Evolutionary conservation across 805 yeast genomes (phyloP), one percentile per base, ranked within the genome.

Genomic region (Diddensiella santjacobensis): DNA sequence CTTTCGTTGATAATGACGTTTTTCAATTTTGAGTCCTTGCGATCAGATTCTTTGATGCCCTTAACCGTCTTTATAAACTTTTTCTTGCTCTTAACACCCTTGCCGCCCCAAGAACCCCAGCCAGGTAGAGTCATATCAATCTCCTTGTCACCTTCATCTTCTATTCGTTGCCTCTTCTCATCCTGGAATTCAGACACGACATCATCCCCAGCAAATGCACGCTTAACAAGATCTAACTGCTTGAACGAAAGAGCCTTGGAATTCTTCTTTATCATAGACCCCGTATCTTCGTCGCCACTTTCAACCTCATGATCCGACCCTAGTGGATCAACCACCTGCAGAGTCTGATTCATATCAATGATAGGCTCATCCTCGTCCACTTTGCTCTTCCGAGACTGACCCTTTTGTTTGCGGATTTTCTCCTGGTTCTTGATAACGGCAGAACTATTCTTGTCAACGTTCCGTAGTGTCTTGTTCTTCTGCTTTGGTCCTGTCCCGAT

Each of bases 61-160:
- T 83, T 80, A 22, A 87, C 71, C 55, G 80, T 86, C 58, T 84
- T 80, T 30, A 83, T 73, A 48, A 84, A 73, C 63, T 81, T 84
- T 63, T 78, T 80, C 62, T 76, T 75, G 51, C 64, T 70, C 60
- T 67, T 53, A 63, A 69, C 63, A 18, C 75, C 74, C 6, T 77
- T 79, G 33, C 96, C 96, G 8, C 91, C 85, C 99, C 99, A 93
- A 39, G 84, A 86, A 42, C 98, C 98, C 97, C 98, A 93, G 1
- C 99, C 99, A 2, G 97, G 98, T 45, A 90, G 68, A 0, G 96
- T 84, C 42, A 84, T 69, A 63, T 90, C 96, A 50, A 84, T 83
- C 59, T 83, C 89, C 62, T 87, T 77, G 66, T 91, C 97, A 49
- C 81, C 97, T 65, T 91, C 97, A 41, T 84, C 89, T 39, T 71